Base-by-base conservation (phyloP, 2,329 filamentous ascomycete species). In the Phialophora tarda region DNA sequence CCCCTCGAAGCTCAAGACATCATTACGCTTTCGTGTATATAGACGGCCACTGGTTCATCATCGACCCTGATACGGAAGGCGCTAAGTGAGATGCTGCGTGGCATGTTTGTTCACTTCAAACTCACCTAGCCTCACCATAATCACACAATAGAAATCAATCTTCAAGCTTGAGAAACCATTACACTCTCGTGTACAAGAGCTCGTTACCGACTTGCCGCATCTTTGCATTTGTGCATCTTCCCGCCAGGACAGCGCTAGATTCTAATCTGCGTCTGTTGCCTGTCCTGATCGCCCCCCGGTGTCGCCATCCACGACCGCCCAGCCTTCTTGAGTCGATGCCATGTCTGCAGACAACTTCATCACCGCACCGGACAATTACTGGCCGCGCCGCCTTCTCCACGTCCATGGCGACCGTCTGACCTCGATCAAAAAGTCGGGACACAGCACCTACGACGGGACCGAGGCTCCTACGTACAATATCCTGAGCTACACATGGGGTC, bases 271-370 rank as follows among this genome's bases (percentile, higher is more conserved):
- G 2, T 44, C 38, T n/a, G 14, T n/a, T 8, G 8, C 17, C n/a
- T 44, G 38, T 11, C 14, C 17, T 34, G 38, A n/a, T n/a, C 17
- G 6, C 21, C 2, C 38, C 14, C 14, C 38, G 17, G 2, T 44
- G 6, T 44, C 17, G 17, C 17, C 1, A n/a, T 14, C 5, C 14
- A 44, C n/a, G 17, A 32, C 38, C 38, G 17, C 6, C 1, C 1
- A 6, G 12, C 2, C 8, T 28, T 51, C 23, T 26, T 26, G 23
- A 12, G 26, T 11, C 21, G 48, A 10, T 12, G 21, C 48, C 24
- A 51, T 51, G 48, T 26, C 48, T 23, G 48, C 48, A 51, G 48
- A 51, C 21, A 26, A 51, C 48, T 51, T 51, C 48, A 26, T 51
- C 48, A 26, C 48, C 21, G 26, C 10, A 10, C 23, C 2, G 48